Evolutionary conservation across 1,284 basidiomycete species (phyloP).

Genomic region (Cryptococcus sp.): DNA sequence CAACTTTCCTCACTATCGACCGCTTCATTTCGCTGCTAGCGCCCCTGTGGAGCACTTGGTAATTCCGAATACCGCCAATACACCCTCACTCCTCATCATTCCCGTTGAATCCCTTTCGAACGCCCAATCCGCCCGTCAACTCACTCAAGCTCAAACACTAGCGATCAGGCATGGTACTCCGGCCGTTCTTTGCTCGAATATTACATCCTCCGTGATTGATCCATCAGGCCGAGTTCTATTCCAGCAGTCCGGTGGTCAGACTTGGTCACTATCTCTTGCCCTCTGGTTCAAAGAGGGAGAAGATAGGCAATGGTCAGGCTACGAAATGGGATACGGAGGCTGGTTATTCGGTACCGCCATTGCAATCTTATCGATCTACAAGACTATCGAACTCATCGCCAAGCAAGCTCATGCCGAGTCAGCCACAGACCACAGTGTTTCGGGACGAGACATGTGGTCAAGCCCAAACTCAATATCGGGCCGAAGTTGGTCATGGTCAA

Average conservation of each 20-base stretch:
- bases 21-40: conserved; percentile 3
- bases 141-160: conserved; percentile 12
- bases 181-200: conserved; percentile 14
- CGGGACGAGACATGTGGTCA: no score
- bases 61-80: conserved; percentile 15
- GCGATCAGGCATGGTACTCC: conserved; percentile 11
- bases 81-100: conserved; percentile 4
- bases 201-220: conserved; percentile 15
- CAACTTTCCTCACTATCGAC: conserved; percentile 5
- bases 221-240: conserved; percentile 4
- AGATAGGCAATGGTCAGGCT: not conserved
- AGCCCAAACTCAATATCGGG: no score
- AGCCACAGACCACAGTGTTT: no score
- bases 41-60: conserved; percentile 13
- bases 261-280: conserved; percentile 5
- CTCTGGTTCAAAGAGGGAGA: conserved; percentile 1
- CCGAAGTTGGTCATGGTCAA: no score
- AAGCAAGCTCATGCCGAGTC: no score
- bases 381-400: no score
- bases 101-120: no score
- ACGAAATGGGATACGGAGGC: conserved; percentile 3
- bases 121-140: conserved; percentile 8
- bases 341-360: no score
- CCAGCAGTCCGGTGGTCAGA: conserved; percentile 11
- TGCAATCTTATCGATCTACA: no score